Conservation (phyloP, 768 basidiomycete species). For the Phanerochaete carnosa region DNA sequence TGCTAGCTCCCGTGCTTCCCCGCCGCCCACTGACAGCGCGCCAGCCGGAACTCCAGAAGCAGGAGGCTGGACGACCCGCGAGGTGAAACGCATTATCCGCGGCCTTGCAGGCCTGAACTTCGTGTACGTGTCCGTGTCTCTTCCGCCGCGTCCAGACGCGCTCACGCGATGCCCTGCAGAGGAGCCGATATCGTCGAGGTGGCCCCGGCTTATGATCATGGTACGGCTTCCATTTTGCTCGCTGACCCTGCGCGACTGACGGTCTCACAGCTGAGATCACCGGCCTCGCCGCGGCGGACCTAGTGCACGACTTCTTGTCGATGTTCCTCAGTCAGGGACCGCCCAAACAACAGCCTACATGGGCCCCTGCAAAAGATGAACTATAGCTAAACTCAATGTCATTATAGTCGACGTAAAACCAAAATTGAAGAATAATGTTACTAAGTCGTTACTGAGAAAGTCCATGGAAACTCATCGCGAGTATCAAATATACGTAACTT, state of each 20-base stretch:
- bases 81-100: conserved; percentile 76
- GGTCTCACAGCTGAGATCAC: conserved; percentile 57
- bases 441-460: not conserved
- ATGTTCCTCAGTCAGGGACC: conserved; percentile 49
- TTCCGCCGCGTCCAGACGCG: not conserved
- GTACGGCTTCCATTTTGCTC: conserved; percentile 30
- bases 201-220: conserved; percentile 69
- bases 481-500: not conserved
- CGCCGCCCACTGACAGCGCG: not conserved
- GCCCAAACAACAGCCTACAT: conserved; percentile 23
- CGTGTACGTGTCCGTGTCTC: conserved; percentile 49
- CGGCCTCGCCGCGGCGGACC: conserved; percentile 62
- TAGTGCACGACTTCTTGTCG: conserved; percentile 67
- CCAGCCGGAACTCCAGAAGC: conserved; percentile 81
- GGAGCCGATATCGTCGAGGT: conserved; percentile 77
- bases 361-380: conserved; percentile 17
- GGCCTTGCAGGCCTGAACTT: conserved; percentile 78
- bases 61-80: conserved; percentile 82
- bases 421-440: too few species aligned
- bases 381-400: conserved; percentile 8
- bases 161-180: conserved; percentile 19
- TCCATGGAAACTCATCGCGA: not conserved
- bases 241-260: not conserved
- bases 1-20: conserved; percentile 1
- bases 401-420: not conserved